A percentile compares a stretch with the other conserved stretches of the same genome.
phyloP scores from a whole-genome alignment of 108 stramenopile species.

The Conticribra guillardii region DNA sequence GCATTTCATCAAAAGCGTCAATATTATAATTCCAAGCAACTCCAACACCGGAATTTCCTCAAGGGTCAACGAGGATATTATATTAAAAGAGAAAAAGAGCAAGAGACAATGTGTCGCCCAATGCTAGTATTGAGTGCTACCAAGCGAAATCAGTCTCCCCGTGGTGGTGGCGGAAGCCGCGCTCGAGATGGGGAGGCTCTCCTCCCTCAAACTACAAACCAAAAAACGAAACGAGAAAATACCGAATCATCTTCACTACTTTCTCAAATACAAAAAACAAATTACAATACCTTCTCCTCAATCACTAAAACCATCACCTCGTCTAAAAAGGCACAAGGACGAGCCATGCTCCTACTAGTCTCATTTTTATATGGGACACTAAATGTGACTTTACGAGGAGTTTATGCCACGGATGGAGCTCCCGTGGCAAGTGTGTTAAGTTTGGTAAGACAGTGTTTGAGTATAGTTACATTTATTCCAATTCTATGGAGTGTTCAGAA shows the following conservation, averaged over 20 bases:
- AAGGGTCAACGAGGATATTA: no score
- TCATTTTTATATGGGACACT: constrained; percentile 68
- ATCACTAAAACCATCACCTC: constrained; percentile 14
- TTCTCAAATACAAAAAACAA: background rate
- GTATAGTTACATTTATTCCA: constrained; percentile 57
- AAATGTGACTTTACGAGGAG: constrained; percentile 56
- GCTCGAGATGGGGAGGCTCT: background rate
- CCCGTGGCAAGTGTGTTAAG: constrained; percentile 53
- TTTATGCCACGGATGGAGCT: constrained; percentile 56
- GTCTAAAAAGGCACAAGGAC: constrained; percentile 38
- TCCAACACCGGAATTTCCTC: no score
- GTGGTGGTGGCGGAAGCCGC: no score
- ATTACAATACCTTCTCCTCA: constrained; percentile 1
- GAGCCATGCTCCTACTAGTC: constrained; percentile 51
- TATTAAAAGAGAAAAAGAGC: background rate
- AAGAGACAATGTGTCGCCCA: background rate
- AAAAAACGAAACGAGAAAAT: background rate
- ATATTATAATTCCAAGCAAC: background rate
- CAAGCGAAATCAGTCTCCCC: background rate
- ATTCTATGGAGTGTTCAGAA: constrained; percentile 21
- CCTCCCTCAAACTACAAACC: background rate
- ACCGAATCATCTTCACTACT: background rate
- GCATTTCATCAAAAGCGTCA: background rate
- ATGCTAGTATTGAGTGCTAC: background rate
- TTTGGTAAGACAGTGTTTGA: constrained; percentile 55